phyloP scores from a whole-genome alignment of 2,329 filamentous ascomycete species.

The Claviceps pazoutovae region DNA sequence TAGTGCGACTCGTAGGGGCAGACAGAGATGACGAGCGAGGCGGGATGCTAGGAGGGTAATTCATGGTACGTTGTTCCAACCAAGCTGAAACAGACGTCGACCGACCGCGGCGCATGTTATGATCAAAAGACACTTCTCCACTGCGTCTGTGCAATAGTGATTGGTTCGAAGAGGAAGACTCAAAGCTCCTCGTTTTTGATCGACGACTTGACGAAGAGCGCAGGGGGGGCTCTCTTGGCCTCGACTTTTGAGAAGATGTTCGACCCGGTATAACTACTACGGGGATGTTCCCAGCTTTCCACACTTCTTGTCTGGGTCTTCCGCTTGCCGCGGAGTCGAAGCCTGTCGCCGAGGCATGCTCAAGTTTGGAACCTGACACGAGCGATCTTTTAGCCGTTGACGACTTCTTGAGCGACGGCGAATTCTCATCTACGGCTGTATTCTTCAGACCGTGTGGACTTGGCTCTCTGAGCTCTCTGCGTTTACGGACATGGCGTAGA shows the following conservation, averaged over 20 bases:
- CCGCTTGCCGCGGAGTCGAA: constrained; percentile 36
- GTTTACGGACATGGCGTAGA: constrained; percentile 47
- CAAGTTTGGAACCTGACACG: constrained; percentile 10
- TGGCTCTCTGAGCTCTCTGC: constrained; percentile 34
- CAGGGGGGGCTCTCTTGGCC: constrained; percentile 39
- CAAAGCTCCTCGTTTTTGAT: constrained; percentile 38
- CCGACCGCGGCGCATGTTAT: constrained; percentile 25
- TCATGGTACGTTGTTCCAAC: constrained; percentile 42
- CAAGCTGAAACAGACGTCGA: constrained; percentile 34
- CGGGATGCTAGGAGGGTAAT: constrained; percentile 45
- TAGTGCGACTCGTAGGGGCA: constrained; percentile 46
- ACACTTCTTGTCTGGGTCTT: constrained; percentile 43
- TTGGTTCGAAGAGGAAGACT: constrained; percentile 30
- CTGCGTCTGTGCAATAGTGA: constrained; percentile 32
- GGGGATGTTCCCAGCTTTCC: constrained; percentile 46
- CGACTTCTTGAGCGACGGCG: constrained; percentile 13
- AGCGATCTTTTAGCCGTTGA: constrained; percentile 11
- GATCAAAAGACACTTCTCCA: constrained; percentile 27
- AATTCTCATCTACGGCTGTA: constrained; percentile 5
- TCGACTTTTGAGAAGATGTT: constrained; percentile 38
- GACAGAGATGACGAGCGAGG: constrained; percentile 46
- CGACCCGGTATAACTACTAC: constrained; percentile 49
- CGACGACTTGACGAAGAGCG: constrained; percentile 47
- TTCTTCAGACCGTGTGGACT: constrained; percentile 8
- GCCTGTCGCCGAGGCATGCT: constrained; percentile 31